Evolutionary conservation across 345 rosid species (phyloP).

Genomic region (Moricandia moricandioides): DNA sequence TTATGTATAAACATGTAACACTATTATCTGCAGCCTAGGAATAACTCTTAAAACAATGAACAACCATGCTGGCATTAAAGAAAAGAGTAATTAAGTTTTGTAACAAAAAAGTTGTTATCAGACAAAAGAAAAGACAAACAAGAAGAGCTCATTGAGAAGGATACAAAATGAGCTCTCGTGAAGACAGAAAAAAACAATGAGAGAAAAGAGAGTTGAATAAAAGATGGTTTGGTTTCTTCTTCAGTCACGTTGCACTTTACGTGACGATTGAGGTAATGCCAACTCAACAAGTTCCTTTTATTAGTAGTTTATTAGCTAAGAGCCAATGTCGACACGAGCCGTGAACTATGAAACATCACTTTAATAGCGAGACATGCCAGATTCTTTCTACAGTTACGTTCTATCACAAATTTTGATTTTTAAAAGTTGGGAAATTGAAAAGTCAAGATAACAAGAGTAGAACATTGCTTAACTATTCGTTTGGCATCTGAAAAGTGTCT

Average conservation of each 20-base stretch:
- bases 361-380: slow-evolving; percentile 13
- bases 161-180: slow-evolving; percentile 12
- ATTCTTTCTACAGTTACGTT: neutral
- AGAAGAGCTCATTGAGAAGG: neutral
- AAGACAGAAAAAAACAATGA: neutral
- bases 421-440: neutral
- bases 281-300: slow-evolving; percentile 10
- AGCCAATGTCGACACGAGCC: slow-evolving; percentile 26
- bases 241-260: slow-evolving; percentile 6
- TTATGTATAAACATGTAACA: slow-evolving; percentile 1
- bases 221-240: slow-evolving; percentile 1
- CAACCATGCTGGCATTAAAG: neutral
- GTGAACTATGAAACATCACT: slow-evolving; percentile 30
- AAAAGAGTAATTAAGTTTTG: neutral
- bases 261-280: slow-evolving; percentile 12
- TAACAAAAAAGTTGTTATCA: neutral
- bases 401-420: neutral
- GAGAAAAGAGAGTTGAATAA: neutral
- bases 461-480: neutral
- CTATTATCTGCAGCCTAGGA: slow-evolving; percentile 15
- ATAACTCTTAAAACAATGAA: neutral
- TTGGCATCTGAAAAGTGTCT: neutral
- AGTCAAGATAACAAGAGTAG: neutral
- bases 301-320: slow-evolving; percentile 23
- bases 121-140: neutral